phyloP scores from a whole-genome alignment of 139 green algal genomes.

The Dunaliella sp. region DNA sequence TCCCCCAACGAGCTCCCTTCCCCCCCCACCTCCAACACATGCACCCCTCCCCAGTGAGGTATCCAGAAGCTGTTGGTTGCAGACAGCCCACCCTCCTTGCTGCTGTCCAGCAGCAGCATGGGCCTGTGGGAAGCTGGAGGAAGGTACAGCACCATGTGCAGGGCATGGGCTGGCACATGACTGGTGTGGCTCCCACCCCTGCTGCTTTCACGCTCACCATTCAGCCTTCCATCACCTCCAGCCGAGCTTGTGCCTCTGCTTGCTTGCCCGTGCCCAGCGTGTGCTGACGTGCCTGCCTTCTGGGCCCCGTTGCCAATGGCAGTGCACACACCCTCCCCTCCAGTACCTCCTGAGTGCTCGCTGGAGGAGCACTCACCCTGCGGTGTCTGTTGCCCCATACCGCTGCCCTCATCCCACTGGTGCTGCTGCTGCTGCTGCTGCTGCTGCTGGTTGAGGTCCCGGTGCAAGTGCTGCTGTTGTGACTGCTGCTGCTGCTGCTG shows the following conservation, averaged over 20 bases:
- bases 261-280: background rate
- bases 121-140: constrained; percentile 35
- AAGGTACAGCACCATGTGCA: constrained; percentile 57
- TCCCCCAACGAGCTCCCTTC: too few species aligned
- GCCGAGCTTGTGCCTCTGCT: constrained; percentile 10
- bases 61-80: constrained; percentile 50
- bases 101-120: constrained; percentile 34
- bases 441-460: background rate
- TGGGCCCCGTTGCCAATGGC: background rate
- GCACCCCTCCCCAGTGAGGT: constrained; percentile 51
- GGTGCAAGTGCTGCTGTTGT: background rate
- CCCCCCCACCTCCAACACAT: constrained; percentile 21
- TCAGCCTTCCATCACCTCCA: background rate
- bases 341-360: background rate
- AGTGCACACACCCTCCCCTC: background rate
- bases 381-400: background rate
- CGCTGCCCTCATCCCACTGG: too few species aligned
- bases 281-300: too few species aligned
- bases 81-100: constrained; percentile 1
- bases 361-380: background rate
- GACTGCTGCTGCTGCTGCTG: background rate
- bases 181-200: constrained; percentile 10
- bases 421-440: background rate
- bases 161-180: constrained; percentile 30
- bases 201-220: background rate